These are phyloP conservation scores for Penicillium ochrochloron DNA, from an alignment of 495 filamentous ascomycete species.

Conservation along the genomic window DNA sequence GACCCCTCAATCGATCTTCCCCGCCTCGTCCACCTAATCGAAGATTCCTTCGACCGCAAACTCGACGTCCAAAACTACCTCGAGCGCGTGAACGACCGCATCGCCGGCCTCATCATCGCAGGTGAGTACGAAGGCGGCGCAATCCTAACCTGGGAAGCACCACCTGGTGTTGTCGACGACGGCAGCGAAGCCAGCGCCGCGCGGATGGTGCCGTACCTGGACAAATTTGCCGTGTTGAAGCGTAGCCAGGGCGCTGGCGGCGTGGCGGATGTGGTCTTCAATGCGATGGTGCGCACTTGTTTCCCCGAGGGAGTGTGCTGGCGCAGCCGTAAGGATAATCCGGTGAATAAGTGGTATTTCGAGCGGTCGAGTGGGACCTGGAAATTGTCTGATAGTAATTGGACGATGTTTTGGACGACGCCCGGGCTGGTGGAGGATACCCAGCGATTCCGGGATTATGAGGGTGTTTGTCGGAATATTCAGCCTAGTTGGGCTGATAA, in stretches of 20 bases:
- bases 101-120: slow-evolving; percentile 91
- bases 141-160: slow-evolving; percentile 91
- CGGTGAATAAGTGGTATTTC: slow-evolving; percentile 95
- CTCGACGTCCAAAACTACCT: slow-evolving; percentile 86
- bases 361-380: slow-evolving; percentile 82
- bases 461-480: slow-evolving; percentile 77
- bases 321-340: slow-evolving; percentile 79
- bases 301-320: slow-evolving; percentile 83
- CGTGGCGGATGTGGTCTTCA: slow-evolving; percentile 94
- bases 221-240: slow-evolving; percentile 95
- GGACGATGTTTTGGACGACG: slow-evolving; percentile 99
- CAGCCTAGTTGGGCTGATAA: slow-evolving; percentile 84
- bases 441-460: slow-evolving; percentile 75
- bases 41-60: slow-evolving; percentile 89
- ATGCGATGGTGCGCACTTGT: slow-evolving; percentile 86
- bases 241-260: slow-evolving; percentile 87
- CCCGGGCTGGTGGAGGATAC: slow-evolving; percentile 57
- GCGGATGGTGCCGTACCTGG: slow-evolving; percentile 86
- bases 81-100: slow-evolving; percentile 69
- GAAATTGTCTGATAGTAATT: slow-evolving; percentile 76
- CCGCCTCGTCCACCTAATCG: slow-evolving; percentile 82
- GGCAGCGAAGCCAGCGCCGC: slow-evolving; percentile 53
- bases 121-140: slow-evolving; percentile 97
- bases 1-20: slow-evolving; percentile 82
- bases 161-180: slow-evolving; percentile 59